These are phyloP conservation scores for Phylloporus scabripes DNA, from an alignment of 768 basidiomycete species.

Conservation along the genomic window DNA sequence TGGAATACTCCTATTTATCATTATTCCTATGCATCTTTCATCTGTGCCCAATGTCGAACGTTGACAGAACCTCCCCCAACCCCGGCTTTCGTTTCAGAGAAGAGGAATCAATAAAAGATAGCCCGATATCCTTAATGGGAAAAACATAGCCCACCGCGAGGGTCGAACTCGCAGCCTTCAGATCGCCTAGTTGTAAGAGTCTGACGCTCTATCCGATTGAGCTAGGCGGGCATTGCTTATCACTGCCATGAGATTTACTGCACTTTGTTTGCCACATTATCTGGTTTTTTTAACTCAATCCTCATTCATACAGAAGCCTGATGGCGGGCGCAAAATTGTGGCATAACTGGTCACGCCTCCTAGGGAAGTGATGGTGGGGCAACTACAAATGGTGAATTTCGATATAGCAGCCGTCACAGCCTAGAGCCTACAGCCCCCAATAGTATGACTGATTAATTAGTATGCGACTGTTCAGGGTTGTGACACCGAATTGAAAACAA, in stretches of 20 bases:
- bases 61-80: not conserved
- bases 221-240: constrained; percentile 46
- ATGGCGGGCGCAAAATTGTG: constrained; percentile 22
- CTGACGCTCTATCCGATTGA: constrained; percentile 67
- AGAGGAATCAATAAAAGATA: not conserved
- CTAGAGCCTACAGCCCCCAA: constrained; percentile 9
- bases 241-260: not conserved
- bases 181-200: constrained; percentile 50
- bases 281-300: no score
- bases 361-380: constrained; percentile 5
- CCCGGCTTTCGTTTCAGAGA: no score
- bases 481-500: constrained; percentile 10
- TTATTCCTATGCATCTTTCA: constrained; percentile 10
- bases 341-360: constrained; percentile 7
- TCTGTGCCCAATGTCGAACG: not conserved
- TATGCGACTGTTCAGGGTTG: constrained; percentile 8
- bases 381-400: constrained; percentile 7
- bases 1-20: constrained; percentile 18
- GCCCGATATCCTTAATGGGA: not conserved
- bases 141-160: constrained; percentile 53
- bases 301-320: no score
- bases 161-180: constrained; percentile 63
- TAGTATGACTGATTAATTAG: constrained; percentile 17
- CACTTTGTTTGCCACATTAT: no score
- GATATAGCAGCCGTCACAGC: constrained; percentile 13